Conservation (phyloP, 2,329 filamentous ascomycete species). For the Ophiostoma quercus region DNA sequence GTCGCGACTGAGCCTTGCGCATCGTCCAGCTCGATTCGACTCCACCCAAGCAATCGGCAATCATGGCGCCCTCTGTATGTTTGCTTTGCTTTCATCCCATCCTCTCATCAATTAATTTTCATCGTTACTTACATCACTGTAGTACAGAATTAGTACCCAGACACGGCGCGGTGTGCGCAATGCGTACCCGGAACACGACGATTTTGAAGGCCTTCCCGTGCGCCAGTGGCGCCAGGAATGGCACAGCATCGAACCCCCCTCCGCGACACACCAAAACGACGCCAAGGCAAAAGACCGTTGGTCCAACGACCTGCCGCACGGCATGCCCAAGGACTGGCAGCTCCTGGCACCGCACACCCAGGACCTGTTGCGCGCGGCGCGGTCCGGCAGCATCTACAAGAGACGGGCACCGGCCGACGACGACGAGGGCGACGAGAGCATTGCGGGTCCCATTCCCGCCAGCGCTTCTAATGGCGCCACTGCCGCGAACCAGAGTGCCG, state of each 20-base stretch:
- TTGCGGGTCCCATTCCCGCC: constrained; percentile 34
- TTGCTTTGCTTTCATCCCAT: not conserved
- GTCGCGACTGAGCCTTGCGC: not conserved
- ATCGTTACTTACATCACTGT: not conserved
- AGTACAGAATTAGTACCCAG: constrained; percentile 34
- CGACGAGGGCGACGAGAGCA: constrained; percentile 51
- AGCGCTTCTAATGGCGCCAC: not conserved
- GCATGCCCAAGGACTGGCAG: constrained; percentile 80
- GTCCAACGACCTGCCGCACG: constrained; percentile 67
- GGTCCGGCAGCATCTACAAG: constrained; percentile 72
- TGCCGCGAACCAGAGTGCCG: not conserved
- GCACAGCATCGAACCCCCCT: constrained; percentile 62
- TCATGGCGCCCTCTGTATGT: constrained; percentile 22
- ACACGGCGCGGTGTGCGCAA: constrained; percentile 54
- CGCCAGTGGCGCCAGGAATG: constrained; percentile 79
- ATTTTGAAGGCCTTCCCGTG: constrained; percentile 71
- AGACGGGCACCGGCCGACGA: constrained; percentile 58
- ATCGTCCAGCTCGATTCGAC: not conserved
- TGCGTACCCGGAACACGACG: constrained; percentile 55
- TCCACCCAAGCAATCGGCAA: not conserved
- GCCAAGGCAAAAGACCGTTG: constrained; percentile 59
- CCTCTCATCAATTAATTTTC: not conserved
- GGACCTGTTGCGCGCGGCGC: constrained; percentile 73
- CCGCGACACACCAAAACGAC: constrained; percentile 54
- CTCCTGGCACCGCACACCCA: constrained; percentile 74